Base-by-base conservation (phyloP, 2,329 filamentous ascomycete species). In the Colletotrichum lentis region DNA sequence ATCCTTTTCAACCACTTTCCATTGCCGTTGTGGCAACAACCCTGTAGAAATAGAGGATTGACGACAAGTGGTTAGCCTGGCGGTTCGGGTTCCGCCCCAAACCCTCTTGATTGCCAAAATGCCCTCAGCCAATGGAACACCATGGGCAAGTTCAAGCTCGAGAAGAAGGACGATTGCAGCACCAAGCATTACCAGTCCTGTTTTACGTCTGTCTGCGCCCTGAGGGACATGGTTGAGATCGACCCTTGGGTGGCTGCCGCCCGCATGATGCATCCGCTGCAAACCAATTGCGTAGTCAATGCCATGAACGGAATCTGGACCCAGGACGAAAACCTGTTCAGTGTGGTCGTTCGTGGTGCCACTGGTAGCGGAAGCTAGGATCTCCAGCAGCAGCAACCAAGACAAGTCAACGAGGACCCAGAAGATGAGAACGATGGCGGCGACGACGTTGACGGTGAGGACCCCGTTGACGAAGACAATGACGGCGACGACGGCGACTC, bases 181-280 rank as follows among this genome's bases (percentile, higher is more conserved):
- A 3, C n/a, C 39, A 65, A 53, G 10, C 27, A 27, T 49, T 7
- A 12, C 24, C 8, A 14, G n/a, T 37, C 65, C 11, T 68, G 65
- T 49, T 49, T 50, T 35, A 56, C 65, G 12, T 31, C 41, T 35
- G 37, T 68, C 27, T 68, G 65, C 41, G 43, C 62, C 31, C n/a
- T 49, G 20, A 41, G 8, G 4, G 41, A 55, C 2, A 2, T 11
- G 6, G 49, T 60, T 24, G 56, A 60, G 55, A 24, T 61, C 8
- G 24, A 60, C 11, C 18, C 18, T 10, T 35, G 50, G 16, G 24
- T 66, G 39, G 47, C 44, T n/a, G 55, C 54, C 12, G 65, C 47
- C 20, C 54, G 65, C 5, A 64, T 68, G 65, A 68, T 68, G 65
- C 59, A 65, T 22, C 61, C 62, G 0, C 16, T 58, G 27, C 65